phyloP scores from a whole-genome alignment of 768 basidiomycete genomes.

The Boletus rubropictus region DNA sequence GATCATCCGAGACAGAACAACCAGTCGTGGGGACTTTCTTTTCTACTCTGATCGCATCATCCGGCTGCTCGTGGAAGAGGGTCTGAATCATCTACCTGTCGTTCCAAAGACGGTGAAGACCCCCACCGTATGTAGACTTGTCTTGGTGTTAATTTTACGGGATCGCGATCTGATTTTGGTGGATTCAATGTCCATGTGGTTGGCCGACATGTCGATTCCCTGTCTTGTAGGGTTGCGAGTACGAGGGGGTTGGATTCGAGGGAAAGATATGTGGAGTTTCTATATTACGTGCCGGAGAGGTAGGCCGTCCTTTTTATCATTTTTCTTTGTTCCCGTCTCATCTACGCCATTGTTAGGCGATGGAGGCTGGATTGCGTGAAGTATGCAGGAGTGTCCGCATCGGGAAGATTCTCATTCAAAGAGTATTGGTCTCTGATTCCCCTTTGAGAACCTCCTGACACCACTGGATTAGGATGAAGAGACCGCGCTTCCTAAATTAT shows the following conservation, averaged over 20 bases:
- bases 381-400: conserved; percentile 93
- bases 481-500: conserved; percentile 87
- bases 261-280: conserved; percentile 97
- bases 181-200: not conserved
- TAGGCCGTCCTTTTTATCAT: conserved; percentile 23
- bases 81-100: conserved; percentile 83
- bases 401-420: conserved; percentile 96
- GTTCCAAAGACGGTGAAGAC: conserved; percentile 72
- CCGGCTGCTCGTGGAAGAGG: conserved; percentile 72
- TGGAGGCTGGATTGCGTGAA: conserved; percentile 95
- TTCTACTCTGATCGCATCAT: conserved; percentile 96
- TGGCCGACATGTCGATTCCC: not conserved
- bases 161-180: not conserved
- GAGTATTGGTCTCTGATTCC: conserved; percentile 45
- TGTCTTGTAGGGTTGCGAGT: conserved; percentile 57
- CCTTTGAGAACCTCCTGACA: not conserved
- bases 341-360: conserved; percentile 52
- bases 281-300: conserved; percentile 91
- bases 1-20: conserved; percentile 86
- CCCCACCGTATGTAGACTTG: conserved; percentile 56
- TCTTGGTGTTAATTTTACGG: not conserved
- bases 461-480: conserved; percentile 72
- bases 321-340: not conserved
- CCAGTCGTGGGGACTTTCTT: conserved; percentile 88
- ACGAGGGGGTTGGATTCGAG: conserved; percentile 91